These are phyloP conservation scores for Iberis pinnata DNA, from an alignment of 345 rosid species.

Conservation along the genomic window DNA sequence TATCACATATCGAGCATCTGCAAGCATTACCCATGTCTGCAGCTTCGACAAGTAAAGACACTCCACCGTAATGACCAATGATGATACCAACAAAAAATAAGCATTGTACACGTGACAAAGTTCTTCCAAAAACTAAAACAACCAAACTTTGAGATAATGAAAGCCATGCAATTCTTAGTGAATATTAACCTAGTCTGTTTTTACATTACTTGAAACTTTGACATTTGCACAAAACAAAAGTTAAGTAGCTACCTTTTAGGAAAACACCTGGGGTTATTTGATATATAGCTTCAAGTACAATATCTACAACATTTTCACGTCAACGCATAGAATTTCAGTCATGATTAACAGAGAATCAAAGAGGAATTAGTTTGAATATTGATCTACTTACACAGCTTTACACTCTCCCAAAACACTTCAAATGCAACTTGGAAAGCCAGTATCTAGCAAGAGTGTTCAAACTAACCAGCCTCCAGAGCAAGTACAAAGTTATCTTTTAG, in stretches of 20 bases:
- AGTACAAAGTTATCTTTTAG: constrained; percentile 86
- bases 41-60: constrained; percentile 89
- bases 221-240: background rate
- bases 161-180: background rate
- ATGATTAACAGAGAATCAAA: background rate
- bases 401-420: constrained; percentile 86
- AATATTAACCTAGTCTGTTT: background rate
- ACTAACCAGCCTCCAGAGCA: constrained; percentile 72
- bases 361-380: background rate
- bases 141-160: background rate
- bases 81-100: background rate
- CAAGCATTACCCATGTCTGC: constrained; percentile 92
- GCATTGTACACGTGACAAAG: background rate
- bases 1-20: constrained; percentile 79
- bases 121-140: background rate
- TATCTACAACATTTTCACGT: background rate
- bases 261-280: too few relatives aligned
- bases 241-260: too few relatives aligned
- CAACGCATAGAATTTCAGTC: background rate
- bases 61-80: constrained; percentile 47
- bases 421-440: constrained; percentile 73
- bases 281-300: background rate
- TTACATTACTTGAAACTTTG: background rate
- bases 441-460: constrained; percentile 75
- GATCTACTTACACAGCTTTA: constrained; percentile 64